Evolutionary conservation across 345 rosid species (phyloP).

Genomic region (Dovyalis caffra): DNA sequence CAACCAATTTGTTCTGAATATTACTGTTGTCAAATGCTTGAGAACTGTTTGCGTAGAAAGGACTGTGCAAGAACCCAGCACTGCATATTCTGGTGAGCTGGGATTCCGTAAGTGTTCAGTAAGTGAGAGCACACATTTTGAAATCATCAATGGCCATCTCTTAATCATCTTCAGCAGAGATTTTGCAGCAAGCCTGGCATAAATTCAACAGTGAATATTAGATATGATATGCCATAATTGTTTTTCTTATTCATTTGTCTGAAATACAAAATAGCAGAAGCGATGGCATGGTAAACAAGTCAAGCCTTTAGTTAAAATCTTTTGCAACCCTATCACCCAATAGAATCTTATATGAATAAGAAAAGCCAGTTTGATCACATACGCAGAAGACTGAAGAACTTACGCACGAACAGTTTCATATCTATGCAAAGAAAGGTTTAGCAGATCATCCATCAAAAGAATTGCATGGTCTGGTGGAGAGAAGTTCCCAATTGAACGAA

Average conservation of each 20-base stretch:
- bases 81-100: conserved; percentile 63
- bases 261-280: background rate
- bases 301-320: background rate
- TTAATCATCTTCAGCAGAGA: conserved; percentile 83
- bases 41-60: conserved; percentile 91
- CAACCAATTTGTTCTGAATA: conserved; percentile 22
- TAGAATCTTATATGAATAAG: background rate
- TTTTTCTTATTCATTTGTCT: background rate
- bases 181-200: conserved; percentile 87
- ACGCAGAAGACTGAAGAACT: conserved; percentile 40
- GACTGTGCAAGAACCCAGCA: conserved; percentile 91
- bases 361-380: conserved; percentile 3
- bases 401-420: conserved; percentile 95
- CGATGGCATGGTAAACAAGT: background rate
- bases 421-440: conserved; percentile 79
- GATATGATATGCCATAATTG: background rate
- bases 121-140: conserved; percentile 79
- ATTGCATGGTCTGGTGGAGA: conserved; percentile 67
- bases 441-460: conserved; percentile 80
- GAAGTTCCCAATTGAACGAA: conserved; percentile 70
- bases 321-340: background rate
- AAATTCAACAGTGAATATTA: conserved; percentile 30
- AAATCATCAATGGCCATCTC: conserved; percentile 91
- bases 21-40: conserved; percentile 88
- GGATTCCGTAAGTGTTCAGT: conserved; percentile 62